These are phyloP conservation scores for Cicer chorassanicum DNA, from an alignment of 306 rosid species.

Conservation along the genomic window DNA sequence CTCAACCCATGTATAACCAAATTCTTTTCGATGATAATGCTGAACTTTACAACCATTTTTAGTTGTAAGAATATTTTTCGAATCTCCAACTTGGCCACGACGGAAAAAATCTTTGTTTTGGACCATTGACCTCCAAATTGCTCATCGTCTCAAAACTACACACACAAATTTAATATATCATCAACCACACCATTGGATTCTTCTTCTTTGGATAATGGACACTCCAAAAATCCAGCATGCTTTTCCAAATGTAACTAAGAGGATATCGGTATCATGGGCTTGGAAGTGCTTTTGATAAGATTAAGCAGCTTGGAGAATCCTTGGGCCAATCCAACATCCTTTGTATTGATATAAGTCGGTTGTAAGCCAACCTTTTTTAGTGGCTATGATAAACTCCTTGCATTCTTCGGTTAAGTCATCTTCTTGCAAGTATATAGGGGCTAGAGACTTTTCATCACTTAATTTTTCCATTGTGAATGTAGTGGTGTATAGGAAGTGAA, in stretches of 20 bases:
- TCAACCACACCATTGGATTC: too few species aligned
- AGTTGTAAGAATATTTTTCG: not conserved
- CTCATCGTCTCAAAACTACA: not conserved
- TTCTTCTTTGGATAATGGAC: not conserved
- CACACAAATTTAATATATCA: too few species aligned
- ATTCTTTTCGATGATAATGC: not conserved
- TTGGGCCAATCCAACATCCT: not conserved
- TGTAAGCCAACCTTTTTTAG: not conserved
- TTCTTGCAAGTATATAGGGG: not conserved
- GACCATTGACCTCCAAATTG: not conserved
- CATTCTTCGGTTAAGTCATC: not conserved
- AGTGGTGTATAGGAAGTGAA: too few species aligned
- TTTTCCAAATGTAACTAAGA: conserved; percentile 21
- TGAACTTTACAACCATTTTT: not conserved
- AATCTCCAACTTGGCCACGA: conserved; percentile 15
- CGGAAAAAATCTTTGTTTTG: not conserved
- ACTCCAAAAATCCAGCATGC: not conserved
- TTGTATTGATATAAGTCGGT: not conserved
- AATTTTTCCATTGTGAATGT: too few species aligned
- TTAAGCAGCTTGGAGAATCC: not conserved
- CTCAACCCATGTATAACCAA: not conserved
- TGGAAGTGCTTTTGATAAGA: conserved; percentile 2
- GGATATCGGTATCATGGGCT: not conserved
- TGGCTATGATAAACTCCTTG: not conserved
- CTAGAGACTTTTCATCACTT: not conserved